Base-by-base conservation (phyloP, 1,139 yeast genomes). In the Scheffersomyces segobiensis region DNA sequence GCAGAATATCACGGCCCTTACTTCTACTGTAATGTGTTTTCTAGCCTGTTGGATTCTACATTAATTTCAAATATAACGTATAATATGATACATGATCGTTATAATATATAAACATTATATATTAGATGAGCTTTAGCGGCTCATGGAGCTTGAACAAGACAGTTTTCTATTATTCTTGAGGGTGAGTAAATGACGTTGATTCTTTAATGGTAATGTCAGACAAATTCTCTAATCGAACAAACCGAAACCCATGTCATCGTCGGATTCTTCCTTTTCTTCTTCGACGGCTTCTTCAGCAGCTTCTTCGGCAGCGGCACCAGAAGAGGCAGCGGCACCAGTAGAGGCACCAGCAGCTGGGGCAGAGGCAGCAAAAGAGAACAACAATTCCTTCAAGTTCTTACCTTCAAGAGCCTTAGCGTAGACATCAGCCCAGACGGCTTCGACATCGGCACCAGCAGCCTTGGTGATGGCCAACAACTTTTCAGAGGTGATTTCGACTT, bases 171-270 rank as follows among this genome's bases (percentile, higher is more conserved):
- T 32, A 32, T 32, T 32, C 42, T 32, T 32, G 42, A 14, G 42
- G 3, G 42, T 14, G 42, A 32, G 42, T 21, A 48, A 48, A 48
- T 48, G 50, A 48, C 50, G n/a, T 48, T 48, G 24, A 48, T 21
- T 21, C 24, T 20, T 24, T 20, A 48, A 20, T 48, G 21, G 50
- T 24, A 20, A 21, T 48, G 8, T 48, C 17, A 48, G 26, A 48
- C 50, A 48, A 49, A 49, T 32, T 52, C 61, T 70, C 79, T 88
- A 88, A 83, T 88, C 93, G 84, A 88, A 88, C 80, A 88, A 86
- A 82, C 93, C 93, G 88, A 88, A 87, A 71, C 92, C 93, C 93
- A 88, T 87, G 81, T 87, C 92, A 73, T 87, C 89, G 70, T 82
- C 83, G 59, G 71, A 73, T 71, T 81, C 87, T 70, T 82, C 88